Evolutionary conservation across 441 rosid genomes (phyloP).

Genomic region (Breynia disticha): DNA sequence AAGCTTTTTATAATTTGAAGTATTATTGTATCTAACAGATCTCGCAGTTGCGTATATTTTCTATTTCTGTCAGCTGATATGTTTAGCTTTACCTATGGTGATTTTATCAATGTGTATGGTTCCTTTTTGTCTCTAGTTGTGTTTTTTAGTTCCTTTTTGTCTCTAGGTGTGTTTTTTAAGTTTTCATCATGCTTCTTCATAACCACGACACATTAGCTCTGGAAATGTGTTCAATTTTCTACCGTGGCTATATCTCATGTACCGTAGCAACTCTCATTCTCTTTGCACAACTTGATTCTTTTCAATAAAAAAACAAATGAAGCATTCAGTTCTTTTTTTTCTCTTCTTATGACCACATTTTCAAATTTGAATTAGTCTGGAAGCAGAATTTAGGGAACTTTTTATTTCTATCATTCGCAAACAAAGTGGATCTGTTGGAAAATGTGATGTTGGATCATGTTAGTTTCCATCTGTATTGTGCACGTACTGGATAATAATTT

Average conservation of each 20-base stretch:
- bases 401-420: no score
- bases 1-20: no score
- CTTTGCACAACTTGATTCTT: no score
- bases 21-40: not conserved
- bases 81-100: not conserved
- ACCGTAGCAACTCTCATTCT: not conserved
- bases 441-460: no score
- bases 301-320: no score
- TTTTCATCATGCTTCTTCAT: not conserved
- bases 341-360: no score
- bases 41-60: not conserved
- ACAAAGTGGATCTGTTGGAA: no score
- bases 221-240: not conserved
- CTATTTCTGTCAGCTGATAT: not conserved
- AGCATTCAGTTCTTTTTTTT: no score
- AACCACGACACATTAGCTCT: not conserved
- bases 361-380: not conserved
- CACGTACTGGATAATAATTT: no score
- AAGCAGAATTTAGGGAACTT: no score
- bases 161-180: not conserved
- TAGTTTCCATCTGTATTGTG: no score
- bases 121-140: not conserved
- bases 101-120: no score
- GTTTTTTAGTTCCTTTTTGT: not conserved
- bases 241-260: not conserved